Evolutionary conservation across 2,329 filamentous ascomycete species (phyloP).

Genomic region (Paecilomyces variotii): DNA sequence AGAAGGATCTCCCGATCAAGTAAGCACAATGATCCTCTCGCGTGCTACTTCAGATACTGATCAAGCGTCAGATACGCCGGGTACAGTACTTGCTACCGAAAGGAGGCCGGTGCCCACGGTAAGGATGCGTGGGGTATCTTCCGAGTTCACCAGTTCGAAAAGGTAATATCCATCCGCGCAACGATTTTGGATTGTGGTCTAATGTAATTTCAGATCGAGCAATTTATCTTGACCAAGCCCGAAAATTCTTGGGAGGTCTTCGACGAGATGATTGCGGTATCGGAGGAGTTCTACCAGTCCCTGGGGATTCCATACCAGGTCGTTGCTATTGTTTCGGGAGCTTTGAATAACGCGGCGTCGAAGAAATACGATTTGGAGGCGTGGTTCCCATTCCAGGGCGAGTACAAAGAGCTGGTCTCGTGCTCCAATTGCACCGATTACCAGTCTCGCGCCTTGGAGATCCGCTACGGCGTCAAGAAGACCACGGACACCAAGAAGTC

Average conservation of each 20-base stretch:
- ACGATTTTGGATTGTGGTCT: slow-evolving; percentile 3
- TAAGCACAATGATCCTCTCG: slow-evolving; percentile 27
- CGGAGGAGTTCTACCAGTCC: slow-evolving; percentile 92
- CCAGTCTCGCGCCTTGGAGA: slow-evolving; percentile 88
- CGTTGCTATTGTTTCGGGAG: slow-evolving; percentile 91
- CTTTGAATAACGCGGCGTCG: slow-evolving; percentile 76
- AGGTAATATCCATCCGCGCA: slow-evolving; percentile 42
- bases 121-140: slow-evolving; percentile 97
- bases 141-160: slow-evolving; percentile 96
- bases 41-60: background rate
- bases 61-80: slow-evolving; percentile 56
- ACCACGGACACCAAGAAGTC: slow-evolving; percentile 79
- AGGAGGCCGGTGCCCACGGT: slow-evolving; percentile 86
- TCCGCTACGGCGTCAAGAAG: slow-evolving; percentile 82
- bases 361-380: slow-evolving; percentile 97
- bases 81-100: slow-evolving; percentile 90
- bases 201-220: slow-evolving; percentile 51
- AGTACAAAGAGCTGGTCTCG: slow-evolving; percentile 97
- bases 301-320: slow-evolving; percentile 84
- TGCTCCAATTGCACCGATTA: slow-evolving; percentile 99
- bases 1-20: slow-evolving; percentile 81
- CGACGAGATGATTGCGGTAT: slow-evolving; percentile 82
- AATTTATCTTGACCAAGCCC: slow-evolving; percentile 73
- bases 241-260: slow-evolving; percentile 91
- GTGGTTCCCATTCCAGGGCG: slow-evolving; percentile 91